phyloP scores from a whole-genome alignment of 2,329 filamentous ascomycete species.

The Penicillium hordei region DNA sequence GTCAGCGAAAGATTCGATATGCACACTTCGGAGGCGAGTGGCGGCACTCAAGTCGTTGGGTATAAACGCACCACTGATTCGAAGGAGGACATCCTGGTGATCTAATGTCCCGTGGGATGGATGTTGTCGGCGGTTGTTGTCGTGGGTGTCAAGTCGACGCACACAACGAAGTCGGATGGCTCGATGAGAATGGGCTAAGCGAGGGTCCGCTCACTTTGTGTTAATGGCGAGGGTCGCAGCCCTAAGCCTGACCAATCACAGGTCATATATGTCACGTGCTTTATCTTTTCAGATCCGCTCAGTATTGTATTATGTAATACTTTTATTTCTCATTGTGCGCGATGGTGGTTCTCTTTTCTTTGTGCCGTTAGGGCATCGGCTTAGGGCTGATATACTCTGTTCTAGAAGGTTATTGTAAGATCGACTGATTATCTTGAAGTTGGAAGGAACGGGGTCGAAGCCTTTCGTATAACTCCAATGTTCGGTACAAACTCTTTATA shows the following conservation, averaged over 20 bases:
- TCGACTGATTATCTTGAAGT: background rate
- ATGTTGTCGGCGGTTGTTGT: conserved; percentile 50
- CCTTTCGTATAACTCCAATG: background rate
- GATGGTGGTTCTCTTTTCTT: background rate
- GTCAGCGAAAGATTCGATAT: conserved; percentile 38
- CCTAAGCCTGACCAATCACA: conserved; percentile 38
- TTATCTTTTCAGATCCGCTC: background rate
- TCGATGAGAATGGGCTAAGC: conserved; percentile 42
- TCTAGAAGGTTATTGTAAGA: conserved; percentile 18
- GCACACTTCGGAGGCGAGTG: conserved; percentile 16
- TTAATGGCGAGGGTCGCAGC: conserved; percentile 38
- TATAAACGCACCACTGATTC: conserved; percentile 61
- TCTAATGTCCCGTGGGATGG: conserved; percentile 44
- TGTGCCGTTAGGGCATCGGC: conserved; percentile 20
- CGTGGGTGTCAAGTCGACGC: conserved; percentile 46
- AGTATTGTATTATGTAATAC: conserved; percentile 1
- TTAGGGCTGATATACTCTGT: conserved; percentile 22
- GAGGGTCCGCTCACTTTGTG: conserved; percentile 39
- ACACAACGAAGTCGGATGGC: conserved; percentile 46
- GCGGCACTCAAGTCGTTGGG: conserved; percentile 12
- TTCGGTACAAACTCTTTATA: background rate
- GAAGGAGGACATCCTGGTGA: conserved; percentile 64
- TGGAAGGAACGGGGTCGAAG: background rate
- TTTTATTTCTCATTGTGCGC: conserved; percentile 5
- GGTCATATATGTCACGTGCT: background rate